Conservation (phyloP, 2,329 filamentous ascomycete species). For the Microdochium paspali region DNA sequence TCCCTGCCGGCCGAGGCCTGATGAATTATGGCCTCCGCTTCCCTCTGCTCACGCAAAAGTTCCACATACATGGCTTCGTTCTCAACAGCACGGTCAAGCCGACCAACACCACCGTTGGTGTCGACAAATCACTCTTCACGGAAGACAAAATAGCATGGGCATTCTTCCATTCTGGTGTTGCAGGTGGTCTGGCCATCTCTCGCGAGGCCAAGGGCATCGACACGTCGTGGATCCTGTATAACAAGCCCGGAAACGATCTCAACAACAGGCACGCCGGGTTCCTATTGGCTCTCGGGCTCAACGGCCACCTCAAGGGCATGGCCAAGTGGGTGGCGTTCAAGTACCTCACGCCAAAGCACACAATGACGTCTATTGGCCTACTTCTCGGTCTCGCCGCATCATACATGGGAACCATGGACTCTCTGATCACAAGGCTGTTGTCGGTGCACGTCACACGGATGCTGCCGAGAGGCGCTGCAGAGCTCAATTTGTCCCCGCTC, state of each 20-base stretch:
- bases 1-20: conserved; percentile 79
- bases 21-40: conserved; percentile 81
- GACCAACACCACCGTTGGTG: conserved; percentile 84
- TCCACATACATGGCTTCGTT: conserved; percentile 83
- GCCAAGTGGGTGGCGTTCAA: conserved; percentile 99
- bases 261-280: conserved; percentile 97
- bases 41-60: conserved; percentile 86
- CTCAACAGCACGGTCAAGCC: conserved; percentile 88
- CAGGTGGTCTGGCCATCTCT: conserved; percentile 87
- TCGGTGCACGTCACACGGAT: conserved; percentile 95
- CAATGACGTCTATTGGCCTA: conserved; percentile 97
- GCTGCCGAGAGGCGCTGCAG: conserved; percentile 83
- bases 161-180: conserved; percentile 93
- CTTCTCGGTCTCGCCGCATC: conserved; percentile 86
- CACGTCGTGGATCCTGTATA: conserved; percentile 97
- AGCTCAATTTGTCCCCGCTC: conserved; percentile 84
- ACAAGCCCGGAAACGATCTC: conserved; percentile 78
- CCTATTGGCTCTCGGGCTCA: conserved; percentile 79
- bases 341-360: conserved; percentile 97
- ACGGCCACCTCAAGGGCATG: conserved; percentile 86
- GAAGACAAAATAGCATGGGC: conserved; percentile 98
- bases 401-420: conserved; percentile 95
- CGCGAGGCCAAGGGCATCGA: conserved; percentile 87
- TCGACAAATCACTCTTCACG: conserved; percentile 76
- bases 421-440: conserved; percentile 80